phyloP scores from a whole-genome alignment of 1,284 basidiomycete species.

The Filobasidium uniguttulatum region DNA sequence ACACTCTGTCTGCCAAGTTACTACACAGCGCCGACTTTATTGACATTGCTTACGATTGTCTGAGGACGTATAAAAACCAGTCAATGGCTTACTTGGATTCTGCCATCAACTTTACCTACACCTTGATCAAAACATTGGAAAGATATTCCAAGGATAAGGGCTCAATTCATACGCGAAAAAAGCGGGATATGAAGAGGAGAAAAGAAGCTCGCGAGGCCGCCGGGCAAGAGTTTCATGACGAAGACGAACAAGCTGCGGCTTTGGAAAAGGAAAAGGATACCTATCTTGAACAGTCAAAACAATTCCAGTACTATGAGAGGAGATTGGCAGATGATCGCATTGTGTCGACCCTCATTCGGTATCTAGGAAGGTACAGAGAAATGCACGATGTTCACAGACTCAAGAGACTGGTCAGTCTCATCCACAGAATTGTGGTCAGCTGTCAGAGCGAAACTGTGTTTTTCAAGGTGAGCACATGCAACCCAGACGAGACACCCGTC shows the following conservation, averaged over 20 bases:
- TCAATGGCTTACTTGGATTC: slow-evolving; percentile 59
- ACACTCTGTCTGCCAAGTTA: slow-evolving; percentile 67
- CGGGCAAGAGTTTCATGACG: slow-evolving; percentile 38
- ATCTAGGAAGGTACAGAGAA: slow-evolving; percentile 65
- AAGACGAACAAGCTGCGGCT: slow-evolving; percentile 34
- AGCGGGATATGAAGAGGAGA: slow-evolving; percentile 45
- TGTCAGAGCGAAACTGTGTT: slow-evolving; percentile 79
- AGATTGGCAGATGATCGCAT: slow-evolving; percentile 57
- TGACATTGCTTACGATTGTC: slow-evolving; percentile 63
- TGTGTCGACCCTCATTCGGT: slow-evolving; percentile 63
- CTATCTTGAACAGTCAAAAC: slow-evolving; percentile 70
- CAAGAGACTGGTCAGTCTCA: slow-evolving; percentile 67
- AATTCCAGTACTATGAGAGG: slow-evolving; percentile 73
- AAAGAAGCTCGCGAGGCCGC: slow-evolving; percentile 23
- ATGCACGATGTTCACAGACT: slow-evolving; percentile 65
- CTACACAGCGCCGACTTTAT: slow-evolving; percentile 88
- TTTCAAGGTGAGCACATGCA: slow-evolving; percentile 55
- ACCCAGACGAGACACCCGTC: not conserved
- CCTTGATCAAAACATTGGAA: slow-evolving; percentile 71
- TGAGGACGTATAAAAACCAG: slow-evolving; percentile 57
- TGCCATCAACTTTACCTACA: slow-evolving; percentile 65
- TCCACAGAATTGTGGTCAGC: slow-evolving; percentile 77
- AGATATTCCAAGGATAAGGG: slow-evolving; percentile 60
- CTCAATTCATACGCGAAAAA: slow-evolving; percentile 62
- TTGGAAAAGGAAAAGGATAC: slow-evolving; percentile 49